These are phyloP conservation scores for Bothriochloa decipiens DNA, from an alignment of 176 grass and related monocot species.

Conservation along the genomic window DNA sequence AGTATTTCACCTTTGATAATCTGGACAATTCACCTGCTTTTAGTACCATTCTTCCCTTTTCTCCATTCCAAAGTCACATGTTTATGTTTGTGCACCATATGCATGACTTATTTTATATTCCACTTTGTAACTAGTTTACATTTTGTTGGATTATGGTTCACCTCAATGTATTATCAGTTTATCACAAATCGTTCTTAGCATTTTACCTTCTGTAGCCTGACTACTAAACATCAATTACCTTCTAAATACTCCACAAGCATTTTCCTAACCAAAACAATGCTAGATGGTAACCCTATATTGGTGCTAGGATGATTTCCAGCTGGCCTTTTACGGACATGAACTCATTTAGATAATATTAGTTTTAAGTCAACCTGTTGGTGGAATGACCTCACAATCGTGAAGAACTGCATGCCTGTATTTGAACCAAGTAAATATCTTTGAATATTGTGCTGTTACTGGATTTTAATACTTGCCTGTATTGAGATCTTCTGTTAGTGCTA, in stretches of 20 bases:
- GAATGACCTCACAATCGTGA: not conserved
- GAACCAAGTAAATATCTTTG: not conserved
- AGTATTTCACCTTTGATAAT: constrained; percentile 1
- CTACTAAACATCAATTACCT: not conserved
- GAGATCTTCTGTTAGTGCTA: not conserved
- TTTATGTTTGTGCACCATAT: not conserved
- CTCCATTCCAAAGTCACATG: not conserved
- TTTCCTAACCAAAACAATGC: not conserved
- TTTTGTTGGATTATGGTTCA: not conserved
- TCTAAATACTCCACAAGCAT: not conserved
- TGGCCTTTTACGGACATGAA: not conserved
- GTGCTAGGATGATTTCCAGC: not conserved
- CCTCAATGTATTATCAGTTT: not conserved
- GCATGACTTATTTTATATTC: not conserved
- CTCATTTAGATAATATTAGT: not conserved
- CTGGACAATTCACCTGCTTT: not conserved
- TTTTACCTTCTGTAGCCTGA: not conserved
- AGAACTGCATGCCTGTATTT: not conserved
- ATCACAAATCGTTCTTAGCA: not conserved
- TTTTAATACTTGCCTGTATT: not conserved
- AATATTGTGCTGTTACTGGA: not conserved
- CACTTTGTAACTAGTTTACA: not conserved
- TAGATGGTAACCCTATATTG: not conserved
- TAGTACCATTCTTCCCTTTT: not conserved
- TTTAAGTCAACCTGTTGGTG: not conserved